phyloP scores from a whole-genome alignment of 1,139 yeast genomes.

The Saccharomyces hybrid region DNA sequence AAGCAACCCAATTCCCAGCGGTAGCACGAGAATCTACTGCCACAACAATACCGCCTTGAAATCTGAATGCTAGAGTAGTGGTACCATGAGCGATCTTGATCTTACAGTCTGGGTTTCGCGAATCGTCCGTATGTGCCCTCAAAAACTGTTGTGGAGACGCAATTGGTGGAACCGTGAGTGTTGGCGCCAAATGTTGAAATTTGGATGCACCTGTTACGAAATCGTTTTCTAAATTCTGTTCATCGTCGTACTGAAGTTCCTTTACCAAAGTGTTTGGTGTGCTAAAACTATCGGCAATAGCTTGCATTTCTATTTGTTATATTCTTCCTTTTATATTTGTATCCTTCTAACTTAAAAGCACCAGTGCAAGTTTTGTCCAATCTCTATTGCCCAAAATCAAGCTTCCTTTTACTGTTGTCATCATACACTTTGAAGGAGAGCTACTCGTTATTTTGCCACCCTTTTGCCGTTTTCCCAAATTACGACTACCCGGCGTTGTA shows the following conservation, averaged over 20 bases:
- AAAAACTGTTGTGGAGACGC: conserved; percentile 89
- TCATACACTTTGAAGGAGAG: neutral
- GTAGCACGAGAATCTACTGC: conserved; percentile 98
- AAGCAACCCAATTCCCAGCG: conserved; percentile 98
- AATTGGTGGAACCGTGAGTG: conserved; percentile 71
- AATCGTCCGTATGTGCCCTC: conserved; percentile 96
- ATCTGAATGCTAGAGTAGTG: conserved; percentile 92
- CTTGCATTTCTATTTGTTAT: conserved; percentile 21
- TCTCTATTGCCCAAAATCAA: neutral
- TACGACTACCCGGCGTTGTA: no score
- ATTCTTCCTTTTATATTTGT: neutral
- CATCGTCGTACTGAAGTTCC: conserved; percentile 26
- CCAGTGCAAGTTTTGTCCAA: neutral
- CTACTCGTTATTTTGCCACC: conserved; percentile 6
- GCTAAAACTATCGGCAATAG: conserved; percentile 27
- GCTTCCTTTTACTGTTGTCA: neutral
- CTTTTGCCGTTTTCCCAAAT: conserved; percentile 1
- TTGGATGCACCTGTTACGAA: conserved; percentile 28
- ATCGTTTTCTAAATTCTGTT: conserved; percentile 34
- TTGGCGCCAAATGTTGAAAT: conserved; percentile 43
- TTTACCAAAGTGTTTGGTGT: conserved; percentile 17
- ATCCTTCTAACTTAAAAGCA: neutral
- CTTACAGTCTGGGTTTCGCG: conserved; percentile 83
- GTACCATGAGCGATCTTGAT: conserved; percentile 98
- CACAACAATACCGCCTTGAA: conserved; percentile 90